phyloP scores from a whole-genome alignment of 2,329 filamentous ascomycete species.

The Colletotrichum sansevieriae region DNA sequence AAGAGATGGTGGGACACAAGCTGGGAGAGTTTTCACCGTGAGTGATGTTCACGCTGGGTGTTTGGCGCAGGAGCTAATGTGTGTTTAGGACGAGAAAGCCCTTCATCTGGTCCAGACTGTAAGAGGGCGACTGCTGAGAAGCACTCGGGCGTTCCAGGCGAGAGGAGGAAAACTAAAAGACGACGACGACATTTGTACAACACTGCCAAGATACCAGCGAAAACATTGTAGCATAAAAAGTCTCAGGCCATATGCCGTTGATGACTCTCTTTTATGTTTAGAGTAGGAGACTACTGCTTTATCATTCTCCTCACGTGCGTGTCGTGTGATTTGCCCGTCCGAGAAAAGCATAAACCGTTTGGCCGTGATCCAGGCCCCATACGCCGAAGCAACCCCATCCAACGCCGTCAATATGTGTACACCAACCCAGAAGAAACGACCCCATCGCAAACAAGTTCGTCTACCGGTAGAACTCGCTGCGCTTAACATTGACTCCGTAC shows the following conservation, averaged over 20 bases:
- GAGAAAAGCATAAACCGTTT: constrained; percentile 1
- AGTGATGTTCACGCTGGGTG: constrained; percentile 53
- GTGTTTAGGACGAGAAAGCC: constrained; percentile 67
- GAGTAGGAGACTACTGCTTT: constrained; percentile 3
- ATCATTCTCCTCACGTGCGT: constrained; percentile 1
- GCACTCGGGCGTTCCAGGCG: neutral
- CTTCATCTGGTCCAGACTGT: constrained; percentile 60
- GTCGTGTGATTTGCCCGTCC: constrained; percentile 3
- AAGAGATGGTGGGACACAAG: constrained; percentile 97
- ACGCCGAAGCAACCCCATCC: constrained; percentile 34
- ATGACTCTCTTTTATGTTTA: constrained; percentile 23
- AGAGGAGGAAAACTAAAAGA: constrained; percentile 21
- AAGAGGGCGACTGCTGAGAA: constrained; percentile 8
- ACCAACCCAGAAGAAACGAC: constrained; percentile 11
- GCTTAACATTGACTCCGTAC: constrained; percentile 97
- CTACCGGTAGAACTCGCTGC: constrained; percentile 94
- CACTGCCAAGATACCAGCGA: constrained; percentile 40
- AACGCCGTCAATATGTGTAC: constrained; percentile 37
- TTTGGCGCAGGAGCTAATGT: constrained; percentile 8
- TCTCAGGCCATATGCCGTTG: constrained; percentile 26
- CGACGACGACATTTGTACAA: constrained; percentile 32
- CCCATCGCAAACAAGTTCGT: constrained; percentile 3
- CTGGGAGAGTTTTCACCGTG: constrained; percentile 92
- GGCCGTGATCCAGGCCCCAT: constrained; percentile 21
- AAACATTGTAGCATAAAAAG: constrained; percentile 30